Evolutionary conservation across 441 rosid species (phyloP).

Genomic region (Arabidopsis lyrata): DNA sequence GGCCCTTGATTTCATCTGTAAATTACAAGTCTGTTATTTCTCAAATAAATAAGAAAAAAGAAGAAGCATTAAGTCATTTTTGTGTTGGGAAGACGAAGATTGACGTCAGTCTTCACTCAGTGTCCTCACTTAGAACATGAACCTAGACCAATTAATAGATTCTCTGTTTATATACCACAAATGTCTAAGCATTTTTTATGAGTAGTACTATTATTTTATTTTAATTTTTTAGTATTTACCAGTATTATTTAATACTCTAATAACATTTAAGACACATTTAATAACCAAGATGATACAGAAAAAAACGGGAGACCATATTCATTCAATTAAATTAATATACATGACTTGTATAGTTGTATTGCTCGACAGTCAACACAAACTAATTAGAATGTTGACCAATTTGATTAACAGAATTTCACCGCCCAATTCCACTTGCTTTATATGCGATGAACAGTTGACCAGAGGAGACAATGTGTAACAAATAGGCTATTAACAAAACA

Average conservation of each 20-base stretch:
- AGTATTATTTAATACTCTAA: neutral
- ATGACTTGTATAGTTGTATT: neutral
- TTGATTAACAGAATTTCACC: constrained; percentile 38
- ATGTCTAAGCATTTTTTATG: constrained; percentile 7
- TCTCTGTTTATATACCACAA: constrained; percentile 10
- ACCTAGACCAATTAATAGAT: constrained; percentile 31
- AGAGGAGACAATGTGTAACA: constrained; percentile 35
- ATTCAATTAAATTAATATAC: neutral
- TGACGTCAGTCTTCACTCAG: constrained; percentile 14
- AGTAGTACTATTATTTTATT: neutral
- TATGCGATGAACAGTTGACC: constrained; percentile 38
- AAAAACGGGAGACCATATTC: constrained; percentile 8
- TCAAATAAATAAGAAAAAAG: neutral
- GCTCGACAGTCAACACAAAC: constrained; percentile 24
- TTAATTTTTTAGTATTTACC: neutral
- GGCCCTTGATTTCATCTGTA: neutral
- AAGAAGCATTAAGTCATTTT: neutral
- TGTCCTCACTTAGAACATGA: constrained; percentile 29
- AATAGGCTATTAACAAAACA: constrained; percentile 32
- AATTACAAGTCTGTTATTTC: neutral
- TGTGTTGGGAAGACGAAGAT: constrained; percentile 4
- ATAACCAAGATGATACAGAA: constrained; percentile 16
- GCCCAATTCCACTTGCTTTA: constrained; percentile 30
- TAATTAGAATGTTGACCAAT: constrained; percentile 31
- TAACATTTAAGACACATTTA: constrained; percentile 24